Conservation (phyloP, 2,329 filamentous ascomycete genomes). For the Penicillium frequentans region DNA sequence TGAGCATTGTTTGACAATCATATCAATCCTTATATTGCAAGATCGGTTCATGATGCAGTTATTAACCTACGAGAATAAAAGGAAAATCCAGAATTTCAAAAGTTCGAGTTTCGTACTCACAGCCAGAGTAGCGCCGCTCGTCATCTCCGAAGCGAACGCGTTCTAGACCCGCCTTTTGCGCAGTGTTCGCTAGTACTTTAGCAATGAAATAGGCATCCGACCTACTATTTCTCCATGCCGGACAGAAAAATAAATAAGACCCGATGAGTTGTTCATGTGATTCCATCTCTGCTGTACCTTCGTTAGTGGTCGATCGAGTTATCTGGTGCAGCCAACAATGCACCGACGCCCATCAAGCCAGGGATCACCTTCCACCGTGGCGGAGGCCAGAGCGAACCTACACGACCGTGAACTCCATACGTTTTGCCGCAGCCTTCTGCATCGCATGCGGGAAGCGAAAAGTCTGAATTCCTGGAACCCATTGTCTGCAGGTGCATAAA, state of each 20-base stretch:
- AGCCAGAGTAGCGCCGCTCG: not conserved
- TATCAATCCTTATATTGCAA: not conserved
- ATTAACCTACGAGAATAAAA: not conserved
- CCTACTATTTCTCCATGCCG: not conserved
- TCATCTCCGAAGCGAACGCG: not conserved
- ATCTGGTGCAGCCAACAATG: not conserved
- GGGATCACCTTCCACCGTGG: constrained; percentile 1
- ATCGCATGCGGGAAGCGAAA: not conserved
- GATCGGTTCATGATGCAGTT: too few relatives aligned
- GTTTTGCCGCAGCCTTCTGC: not conserved
- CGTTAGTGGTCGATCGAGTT: constrained; percentile 9
- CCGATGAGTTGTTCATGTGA: not conserved
- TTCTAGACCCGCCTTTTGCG: constrained; percentile 2
- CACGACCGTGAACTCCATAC: not conserved
- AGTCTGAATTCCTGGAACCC: not conserved
- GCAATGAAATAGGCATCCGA: not conserved
- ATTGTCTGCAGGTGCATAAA: not conserved
- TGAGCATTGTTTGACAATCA: constrained; percentile 7
- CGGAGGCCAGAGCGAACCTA: not conserved
- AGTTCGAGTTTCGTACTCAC: not conserved
- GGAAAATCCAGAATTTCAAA: not conserved
- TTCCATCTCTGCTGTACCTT: not conserved
- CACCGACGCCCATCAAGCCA: not conserved
- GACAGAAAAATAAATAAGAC: not conserved
- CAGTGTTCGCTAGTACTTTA: not conserved